Evolutionary conservation across 768 basidiomycete genomes (phyloP).

Genomic region (Agrocybe chaxingu): DNA sequence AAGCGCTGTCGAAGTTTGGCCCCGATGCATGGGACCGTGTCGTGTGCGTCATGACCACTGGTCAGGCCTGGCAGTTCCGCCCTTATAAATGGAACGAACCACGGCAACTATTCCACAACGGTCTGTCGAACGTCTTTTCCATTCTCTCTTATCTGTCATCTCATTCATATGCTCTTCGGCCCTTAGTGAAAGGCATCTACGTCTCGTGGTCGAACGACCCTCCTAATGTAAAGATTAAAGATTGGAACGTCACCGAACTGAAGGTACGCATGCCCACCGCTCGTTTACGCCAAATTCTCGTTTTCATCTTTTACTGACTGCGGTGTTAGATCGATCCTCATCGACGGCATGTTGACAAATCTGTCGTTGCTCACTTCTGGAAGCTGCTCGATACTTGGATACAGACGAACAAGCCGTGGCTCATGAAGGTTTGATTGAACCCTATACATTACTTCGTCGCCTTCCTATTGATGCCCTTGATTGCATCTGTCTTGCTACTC

Average conservation of each 20-base stretch:
- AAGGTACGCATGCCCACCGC: slow-evolving; percentile 49
- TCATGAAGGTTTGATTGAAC: slow-evolving; percentile 36
- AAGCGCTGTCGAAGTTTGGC: slow-evolving; percentile 89
- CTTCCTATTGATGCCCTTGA: not conserved
- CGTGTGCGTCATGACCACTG: slow-evolving; percentile 96
- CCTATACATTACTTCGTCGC: not conserved
- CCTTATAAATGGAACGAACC: slow-evolving; percentile 98
- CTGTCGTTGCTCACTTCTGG: slow-evolving; percentile 96
- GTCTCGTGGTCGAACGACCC: slow-evolving; percentile 94
- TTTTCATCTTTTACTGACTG: not conserved
- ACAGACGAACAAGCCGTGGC: slow-evolving; percentile 71
- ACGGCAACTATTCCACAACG: slow-evolving; percentile 87
- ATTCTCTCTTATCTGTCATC: not conserved
- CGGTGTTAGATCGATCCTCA: slow-evolving; percentile 76
- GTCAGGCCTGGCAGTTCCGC: slow-evolving; percentile 97
- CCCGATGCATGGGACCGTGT: slow-evolving; percentile 96
- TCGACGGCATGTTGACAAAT: slow-evolving; percentile 90
- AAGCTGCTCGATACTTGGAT: slow-evolving; percentile 88
- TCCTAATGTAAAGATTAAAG: slow-evolving; percentile 82
- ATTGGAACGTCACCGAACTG: slow-evolving; percentile 96
- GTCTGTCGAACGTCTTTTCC: slow-evolving; percentile 36
- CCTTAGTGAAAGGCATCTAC: slow-evolving; percentile 88
- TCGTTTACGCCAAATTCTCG: not conserved
- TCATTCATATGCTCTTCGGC: not conserved
- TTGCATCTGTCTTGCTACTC: not conserved